phyloP scores from a whole-genome alignment of 108 stramenopile genomes.

The Poteriospumella lacustris region DNA sequence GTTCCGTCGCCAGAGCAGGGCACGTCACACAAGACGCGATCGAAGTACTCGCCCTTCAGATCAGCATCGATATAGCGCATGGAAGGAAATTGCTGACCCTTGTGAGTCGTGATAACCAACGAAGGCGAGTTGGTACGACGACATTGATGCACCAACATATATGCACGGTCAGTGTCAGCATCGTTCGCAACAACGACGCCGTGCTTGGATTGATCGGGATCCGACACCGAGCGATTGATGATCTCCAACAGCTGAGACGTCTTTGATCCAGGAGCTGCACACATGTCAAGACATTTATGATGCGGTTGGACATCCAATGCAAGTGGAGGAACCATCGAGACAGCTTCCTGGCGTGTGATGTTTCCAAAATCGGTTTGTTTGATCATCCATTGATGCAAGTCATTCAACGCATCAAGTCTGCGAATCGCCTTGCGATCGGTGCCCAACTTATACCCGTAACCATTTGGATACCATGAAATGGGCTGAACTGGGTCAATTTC shows the following conservation, averaged over 20 bases:
- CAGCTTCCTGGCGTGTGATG: conserved; percentile 95
- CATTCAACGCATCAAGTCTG: conserved; percentile 39
- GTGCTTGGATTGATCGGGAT: conserved; percentile 26
- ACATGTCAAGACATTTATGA: conserved; percentile 86
- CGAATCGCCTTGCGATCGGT: conserved; percentile 48
- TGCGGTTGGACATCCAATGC: conserved; percentile 72
- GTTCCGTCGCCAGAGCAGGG: conserved; percentile 98
- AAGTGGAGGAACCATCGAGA: conserved; percentile 94
- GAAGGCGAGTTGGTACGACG: conserved; percentile 74
- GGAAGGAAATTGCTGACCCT: conserved; percentile 78
- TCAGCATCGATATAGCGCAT: background rate
- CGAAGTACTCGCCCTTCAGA: conserved; percentile 53
- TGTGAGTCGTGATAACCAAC: conserved; percentile 75
- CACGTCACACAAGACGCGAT: conserved; percentile 93
- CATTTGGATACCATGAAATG: conserved; percentile 50
- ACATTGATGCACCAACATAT: conserved; percentile 91
- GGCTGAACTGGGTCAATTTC: conserved; percentile 38
- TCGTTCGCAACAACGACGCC: conserved; percentile 96
- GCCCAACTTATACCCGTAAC: conserved; percentile 52
- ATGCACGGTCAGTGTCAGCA: conserved; percentile 77
- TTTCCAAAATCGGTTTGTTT: conserved; percentile 49
- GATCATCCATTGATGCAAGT: conserved; percentile 49
- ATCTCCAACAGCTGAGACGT: conserved; percentile 91
- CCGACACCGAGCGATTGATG: conserved; percentile 52
- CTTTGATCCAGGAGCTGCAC: conserved; percentile 96